Evolutionary conservation across 305 asterid genomes (phyloP), one percentile per base, ranked within the genome.

Genomic region (Coffea humblotiana): DNA sequence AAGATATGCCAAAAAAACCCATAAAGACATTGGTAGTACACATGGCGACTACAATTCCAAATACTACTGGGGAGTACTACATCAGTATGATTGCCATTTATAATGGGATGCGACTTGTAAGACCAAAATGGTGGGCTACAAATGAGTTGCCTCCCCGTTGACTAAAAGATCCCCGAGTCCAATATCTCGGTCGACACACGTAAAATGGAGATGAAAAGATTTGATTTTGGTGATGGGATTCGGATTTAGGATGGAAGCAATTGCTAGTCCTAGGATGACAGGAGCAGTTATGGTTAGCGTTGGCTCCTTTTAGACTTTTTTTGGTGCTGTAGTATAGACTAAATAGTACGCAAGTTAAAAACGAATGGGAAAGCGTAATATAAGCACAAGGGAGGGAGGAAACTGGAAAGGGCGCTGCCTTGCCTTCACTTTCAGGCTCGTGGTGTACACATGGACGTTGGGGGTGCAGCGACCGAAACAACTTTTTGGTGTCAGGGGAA

Each of bases 1-100:
- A 52, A 81, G 14, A 40, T 2, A 40, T 3, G 32, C n/a, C n/a
- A 7, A 2, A 23, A 54, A 75, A 8, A 12, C 72, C 79, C 71
- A 70, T 51, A 71, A 77, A 74, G 71, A 64, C 13, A 10, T 45
- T 79, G 78, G 86, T 64, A 80, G 71, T 85, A 82, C 85, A 77
- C 43, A 40, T 40, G 5, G 6, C 43, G 43, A 40, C 4, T 35
- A 6, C 25, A 35, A 4, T 16, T 35, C 68, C 32, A 64, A 8
- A 11, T 18, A 32, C 43, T n/a, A n/a, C 54, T 49, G 9, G 43
- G 43, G 43, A 40, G 43, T 40, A 40, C 43, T 40, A 49, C 21
- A 47, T 5, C 32, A 16, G 54, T 21, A 40, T 40, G 43, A 40
- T 40, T 40, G 4, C 43, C 43, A 40, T 40, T 40, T 40, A 40